These are phyloP conservation scores for Chlorella vulgaris DNA, from an alignment of 139 green algal species.

Conservation along the genomic window DNA sequence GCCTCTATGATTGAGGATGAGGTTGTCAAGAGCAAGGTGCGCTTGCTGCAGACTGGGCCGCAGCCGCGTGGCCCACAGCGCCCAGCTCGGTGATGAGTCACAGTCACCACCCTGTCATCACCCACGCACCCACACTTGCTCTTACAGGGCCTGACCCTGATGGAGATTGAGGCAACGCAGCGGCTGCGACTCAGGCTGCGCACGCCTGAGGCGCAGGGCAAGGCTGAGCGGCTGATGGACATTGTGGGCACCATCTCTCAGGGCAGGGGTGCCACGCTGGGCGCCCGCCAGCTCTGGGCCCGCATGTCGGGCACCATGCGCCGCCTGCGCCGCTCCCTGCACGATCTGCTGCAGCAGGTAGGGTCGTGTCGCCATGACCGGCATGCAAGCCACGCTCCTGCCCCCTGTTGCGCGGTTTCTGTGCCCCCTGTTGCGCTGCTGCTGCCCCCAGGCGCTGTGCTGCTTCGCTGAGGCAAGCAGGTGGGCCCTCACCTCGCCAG, in stretches of 20 bases:
- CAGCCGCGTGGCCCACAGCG: neutral
- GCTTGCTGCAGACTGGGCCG: too few species aligned
- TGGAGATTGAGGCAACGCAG: slow-evolving; percentile 40
- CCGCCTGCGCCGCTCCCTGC: slow-evolving; percentile 34
- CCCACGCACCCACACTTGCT: neutral
- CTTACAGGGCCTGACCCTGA: slow-evolving; percentile 39
- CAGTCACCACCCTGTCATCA: neutral
- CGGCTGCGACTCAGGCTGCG: slow-evolving; percentile 19
- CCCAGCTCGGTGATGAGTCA: neutral
- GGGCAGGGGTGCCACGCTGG: slow-evolving; percentile 52
- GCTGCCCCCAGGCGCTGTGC: too few species aligned
- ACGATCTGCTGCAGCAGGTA: slow-evolving; percentile 33
- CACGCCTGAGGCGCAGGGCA: slow-evolving; percentile 57
- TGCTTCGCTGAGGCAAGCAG: too few species aligned
- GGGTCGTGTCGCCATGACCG: too few species aligned
- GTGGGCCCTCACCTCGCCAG: too few species aligned
- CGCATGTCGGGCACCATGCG: slow-evolving; percentile 36
- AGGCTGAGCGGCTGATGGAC: slow-evolving; percentile 49
- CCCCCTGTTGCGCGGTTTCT: neutral
- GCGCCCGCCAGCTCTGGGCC: slow-evolving; percentile 42
- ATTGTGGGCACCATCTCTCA: slow-evolving; percentile 45
- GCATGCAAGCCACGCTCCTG: too few species aligned
- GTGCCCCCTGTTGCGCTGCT: too few species aligned
- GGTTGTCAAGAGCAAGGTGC: slow-evolving; percentile 34
- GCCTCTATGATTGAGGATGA: slow-evolving; percentile 57